Evolutionary conservation across 2,329 filamentous ascomycete species (phyloP), one percentile per base, ranked within the genome.

Genomic region (Penicillium sp.): DNA sequence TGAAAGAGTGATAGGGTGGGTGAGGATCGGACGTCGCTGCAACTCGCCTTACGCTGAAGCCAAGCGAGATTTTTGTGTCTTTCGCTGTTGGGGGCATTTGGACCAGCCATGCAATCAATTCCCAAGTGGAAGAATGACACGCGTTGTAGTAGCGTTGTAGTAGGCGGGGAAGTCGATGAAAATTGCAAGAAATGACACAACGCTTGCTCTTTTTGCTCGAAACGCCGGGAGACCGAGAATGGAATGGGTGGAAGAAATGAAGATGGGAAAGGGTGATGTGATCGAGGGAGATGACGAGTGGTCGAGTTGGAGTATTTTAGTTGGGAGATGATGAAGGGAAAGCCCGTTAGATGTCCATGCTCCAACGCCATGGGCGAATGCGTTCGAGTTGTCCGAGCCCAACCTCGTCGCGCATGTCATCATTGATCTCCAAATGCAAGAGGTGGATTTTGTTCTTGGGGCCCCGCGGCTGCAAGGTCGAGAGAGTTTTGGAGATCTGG

Each of bases 311-410:
- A 18, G 17, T 16, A 29, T 23, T 29, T 28, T 18, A 10, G 17
- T 41, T 26, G 28, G 11, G 20, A 33, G 14, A 15, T 23, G 10
- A 31, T 23, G 32, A 2, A 17, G 26, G n/a, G 21, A 17, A 23
- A 44, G 21, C 35, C 14, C 13, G 20, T 59, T 56, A 70, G 26
- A 70, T 62, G 43, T 70, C 65, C 64, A 70, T 69, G 47, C 67
- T 70, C 67, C 67, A 70, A 44, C 67, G 60, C 57, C 60, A 69
- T 9, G 64, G 65, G 20, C 62, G 62, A 35, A 66, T 51, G 25
- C 53, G 56, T 40, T 63, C 55, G 15, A 65, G 48, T 39, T 64
- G 56, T 30, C 62, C 60, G 19, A 62, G 36, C 10, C 45, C 56
- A 15, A 64, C 45, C 26, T 63, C 58, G 26, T 60, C 56, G 34